Conservation (phyloP, 768 basidiomycete genomes). For the Boletus bicolor region DNA sequence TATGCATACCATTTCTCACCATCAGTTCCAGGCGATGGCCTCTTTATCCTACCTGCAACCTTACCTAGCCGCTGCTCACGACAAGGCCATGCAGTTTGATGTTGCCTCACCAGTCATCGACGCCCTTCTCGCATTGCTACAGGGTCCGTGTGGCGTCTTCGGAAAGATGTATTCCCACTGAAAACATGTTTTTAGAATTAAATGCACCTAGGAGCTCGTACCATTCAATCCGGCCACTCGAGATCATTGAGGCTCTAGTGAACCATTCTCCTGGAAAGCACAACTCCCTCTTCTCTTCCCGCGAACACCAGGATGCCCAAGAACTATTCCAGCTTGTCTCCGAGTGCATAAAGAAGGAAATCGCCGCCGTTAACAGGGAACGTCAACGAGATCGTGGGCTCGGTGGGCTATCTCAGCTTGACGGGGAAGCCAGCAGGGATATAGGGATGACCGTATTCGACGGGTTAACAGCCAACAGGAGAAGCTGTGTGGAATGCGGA, state of each 20-base stretch:
- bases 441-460: slow-evolving; percentile 77
- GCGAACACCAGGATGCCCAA: slow-evolving; percentile 97
- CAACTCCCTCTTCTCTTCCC: slow-evolving; percentile 73
- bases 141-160: slow-evolving; percentile 43
- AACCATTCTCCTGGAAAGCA: slow-evolving; percentile 49
- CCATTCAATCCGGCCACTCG: slow-evolving; percentile 64
- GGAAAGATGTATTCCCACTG: background rate
- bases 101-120: slow-evolving; percentile 87
- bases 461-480: slow-evolving; percentile 83
- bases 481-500: slow-evolving; percentile 85
- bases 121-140: slow-evolving; percentile 66
- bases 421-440: slow-evolving; percentile 29
- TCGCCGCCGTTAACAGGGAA: slow-evolving; percentile 69
- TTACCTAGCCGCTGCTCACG: slow-evolving; percentile 71
- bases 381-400: slow-evolving; percentile 68
- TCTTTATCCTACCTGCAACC: slow-evolving; percentile 81
- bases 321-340: slow-evolving; percentile 95
- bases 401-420: slow-evolving; percentile 45
- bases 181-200: slow-evolving; percentile 42
- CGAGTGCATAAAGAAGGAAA: slow-evolving; percentile 85
- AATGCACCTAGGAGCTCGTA: slow-evolving; percentile 60
- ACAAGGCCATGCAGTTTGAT: slow-evolving; percentile 74
- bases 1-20: slow-evolving; percentile 14
- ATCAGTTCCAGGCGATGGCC: slow-evolving; percentile 68
- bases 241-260: slow-evolving; percentile 69